phyloP scores from a whole-genome alignment of 768 basidiomycete species.

The Suillus americanus region DNA sequence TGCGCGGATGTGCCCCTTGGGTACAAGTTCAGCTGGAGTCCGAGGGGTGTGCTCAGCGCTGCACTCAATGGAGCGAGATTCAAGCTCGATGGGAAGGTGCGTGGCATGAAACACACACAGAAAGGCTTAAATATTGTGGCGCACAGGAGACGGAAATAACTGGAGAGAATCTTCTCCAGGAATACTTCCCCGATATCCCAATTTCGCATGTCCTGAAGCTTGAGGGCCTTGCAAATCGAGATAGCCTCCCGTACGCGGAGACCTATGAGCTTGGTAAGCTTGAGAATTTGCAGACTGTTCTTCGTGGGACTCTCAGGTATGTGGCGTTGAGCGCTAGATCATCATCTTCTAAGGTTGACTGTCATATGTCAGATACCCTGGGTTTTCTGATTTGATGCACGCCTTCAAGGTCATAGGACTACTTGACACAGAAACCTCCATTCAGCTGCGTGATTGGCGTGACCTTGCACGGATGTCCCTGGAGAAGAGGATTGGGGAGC shows the following conservation, averaged over 20 bases:
- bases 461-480: conserved; percentile 39
- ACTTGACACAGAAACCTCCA: conserved; percentile 39
- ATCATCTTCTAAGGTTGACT: not conserved
- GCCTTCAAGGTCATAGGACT: conserved; percentile 72
- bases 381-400: conserved; percentile 74
- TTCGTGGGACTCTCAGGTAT: conserved; percentile 85
- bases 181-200: conserved; percentile 66
- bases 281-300: conserved; percentile 54
- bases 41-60: conserved; percentile 81
- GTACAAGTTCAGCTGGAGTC: conserved; percentile 96
- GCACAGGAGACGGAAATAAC: conserved; percentile 47
- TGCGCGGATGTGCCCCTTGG: conserved; percentile 61
- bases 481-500: conserved; percentile 22
- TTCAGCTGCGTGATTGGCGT: conserved; percentile 29
- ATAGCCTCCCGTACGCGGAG: conserved; percentile 69
- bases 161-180: conserved; percentile 52
- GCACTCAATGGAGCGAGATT: conserved; percentile 73
- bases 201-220: conserved; percentile 60
- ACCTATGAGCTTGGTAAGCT: conserved; percentile 57
- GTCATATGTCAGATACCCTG: conserved; percentile 63
- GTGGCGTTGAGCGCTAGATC: conserved; percentile 1
- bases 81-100: conserved; percentile 56
- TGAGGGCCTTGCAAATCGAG: conserved; percentile 86
- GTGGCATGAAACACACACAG: conserved; percentile 11
- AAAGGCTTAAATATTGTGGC: not conserved